Conservation (phyloP, 306 rosid genomes). For the Hippophae gyantsensis region DNA sequence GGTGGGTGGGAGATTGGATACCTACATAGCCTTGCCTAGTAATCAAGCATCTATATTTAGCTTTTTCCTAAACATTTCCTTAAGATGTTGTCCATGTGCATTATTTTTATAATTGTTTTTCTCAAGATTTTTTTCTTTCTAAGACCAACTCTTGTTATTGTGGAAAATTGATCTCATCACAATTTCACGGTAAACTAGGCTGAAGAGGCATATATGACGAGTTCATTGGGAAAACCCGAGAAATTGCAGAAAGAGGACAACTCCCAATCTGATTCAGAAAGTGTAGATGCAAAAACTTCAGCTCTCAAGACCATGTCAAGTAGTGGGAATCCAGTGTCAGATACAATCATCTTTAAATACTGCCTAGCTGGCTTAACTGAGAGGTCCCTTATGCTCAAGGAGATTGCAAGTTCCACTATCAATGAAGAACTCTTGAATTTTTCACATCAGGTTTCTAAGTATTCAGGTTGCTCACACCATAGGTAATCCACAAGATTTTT, state of each 20-base stretch:
- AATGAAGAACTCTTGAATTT: conserved; percentile 54
- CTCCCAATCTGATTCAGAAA: conserved; percentile 59
- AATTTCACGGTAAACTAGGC: conserved; percentile 34
- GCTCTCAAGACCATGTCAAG: conserved; percentile 32
- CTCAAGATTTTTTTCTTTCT: background rate
- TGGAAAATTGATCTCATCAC: conserved; percentile 10
- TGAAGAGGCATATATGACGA: conserved; percentile 37
- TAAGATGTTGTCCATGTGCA: background rate
- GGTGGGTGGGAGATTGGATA: too few species aligned
- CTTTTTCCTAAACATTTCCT: too few species aligned
- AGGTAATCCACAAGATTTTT: conserved; percentile 26
- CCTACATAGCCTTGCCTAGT: too few species aligned
- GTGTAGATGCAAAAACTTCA: conserved; percentile 45
- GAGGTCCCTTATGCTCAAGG: conserved; percentile 81
- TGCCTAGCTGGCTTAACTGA: conserved; percentile 68
- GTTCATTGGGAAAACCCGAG: conserved; percentile 32
- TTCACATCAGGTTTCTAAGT: conserved; percentile 59
- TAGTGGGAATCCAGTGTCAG: conserved; percentile 55
- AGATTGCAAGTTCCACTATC: conserved; percentile 53
- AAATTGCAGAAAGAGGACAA: conserved; percentile 42
- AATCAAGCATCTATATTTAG: too few species aligned
- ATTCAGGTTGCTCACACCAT: conserved; percentile 88
- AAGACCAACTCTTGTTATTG: conserved; percentile 1
- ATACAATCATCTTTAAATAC: conserved; percentile 68
- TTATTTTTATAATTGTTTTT: background rate